Conservation (phyloP, 768 basidiomycete genomes). For the Tulasnella sp. region DNA sequence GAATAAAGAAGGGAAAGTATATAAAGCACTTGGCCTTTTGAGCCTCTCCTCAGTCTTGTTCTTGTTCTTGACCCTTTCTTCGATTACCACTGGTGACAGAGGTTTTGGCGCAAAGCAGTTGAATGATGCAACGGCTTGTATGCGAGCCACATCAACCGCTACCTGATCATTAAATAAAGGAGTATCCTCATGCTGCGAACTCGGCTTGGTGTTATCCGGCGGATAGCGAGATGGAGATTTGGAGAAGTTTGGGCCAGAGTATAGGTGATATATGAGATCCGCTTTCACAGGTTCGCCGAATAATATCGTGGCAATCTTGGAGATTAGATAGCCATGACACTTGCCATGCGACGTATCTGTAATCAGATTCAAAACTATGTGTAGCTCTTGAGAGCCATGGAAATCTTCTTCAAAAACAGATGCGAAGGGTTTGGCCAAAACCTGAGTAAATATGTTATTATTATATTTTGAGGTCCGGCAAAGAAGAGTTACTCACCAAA, state of each 20-base stretch:
- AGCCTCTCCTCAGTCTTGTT: neutral
- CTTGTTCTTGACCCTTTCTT: neutral
- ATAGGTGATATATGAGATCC: constrained; percentile 21
- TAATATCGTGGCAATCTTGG: constrained; percentile 16
- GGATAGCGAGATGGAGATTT: constrained; percentile 19
- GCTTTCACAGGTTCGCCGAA: constrained; percentile 21
- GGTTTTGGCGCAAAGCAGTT: constrained; percentile 19
- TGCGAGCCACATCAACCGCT: constrained; percentile 21
- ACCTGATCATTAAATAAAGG: too few species aligned
- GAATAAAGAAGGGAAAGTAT: constrained; percentile 25
- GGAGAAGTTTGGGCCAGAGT: constrained; percentile 22
- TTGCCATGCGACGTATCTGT: constrained; percentile 9
- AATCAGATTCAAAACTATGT: constrained; percentile 14
- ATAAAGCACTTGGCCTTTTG: constrained; percentile 23
- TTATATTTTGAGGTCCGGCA: neutral
- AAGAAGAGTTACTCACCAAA: constrained; percentile 18
- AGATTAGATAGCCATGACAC: constrained; percentile 1
- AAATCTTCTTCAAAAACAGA: constrained; percentile 17
- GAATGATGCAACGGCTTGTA: constrained; percentile 21
- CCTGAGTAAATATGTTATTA: neutral
- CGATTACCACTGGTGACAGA: neutral
- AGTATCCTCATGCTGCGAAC: neutral
- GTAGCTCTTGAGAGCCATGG: constrained; percentile 5
- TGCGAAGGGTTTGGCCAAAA: constrained; percentile 24
- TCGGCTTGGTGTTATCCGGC: neutral